Conservation (phyloP, 2,329 filamentous ascomycete species). For the Colletotrichum brevisporum region DNA sequence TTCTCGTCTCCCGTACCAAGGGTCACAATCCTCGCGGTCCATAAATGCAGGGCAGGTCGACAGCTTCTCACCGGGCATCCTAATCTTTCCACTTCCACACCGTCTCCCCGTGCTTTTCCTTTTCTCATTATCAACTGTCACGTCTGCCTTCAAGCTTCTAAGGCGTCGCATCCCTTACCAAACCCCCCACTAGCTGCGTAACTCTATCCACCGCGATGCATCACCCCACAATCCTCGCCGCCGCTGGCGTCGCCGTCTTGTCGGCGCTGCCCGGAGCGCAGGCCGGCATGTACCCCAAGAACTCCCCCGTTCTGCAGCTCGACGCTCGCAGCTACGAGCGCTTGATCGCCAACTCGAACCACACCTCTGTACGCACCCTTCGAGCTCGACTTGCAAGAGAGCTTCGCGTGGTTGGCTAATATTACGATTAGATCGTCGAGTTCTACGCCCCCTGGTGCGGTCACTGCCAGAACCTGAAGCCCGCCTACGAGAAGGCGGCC, state of each 20-base stretch:
- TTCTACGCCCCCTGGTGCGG: conserved; percentile 99
- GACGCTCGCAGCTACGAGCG: conserved; percentile 84
- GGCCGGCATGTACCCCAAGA: conserved; percentile 86
- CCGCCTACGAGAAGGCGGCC: conserved; percentile 94
- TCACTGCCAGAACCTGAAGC: conserved; percentile 96
- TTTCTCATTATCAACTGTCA: neutral
- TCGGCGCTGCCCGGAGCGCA: conserved; percentile 75
- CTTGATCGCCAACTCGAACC: conserved; percentile 88
- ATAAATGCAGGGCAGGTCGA: conserved; percentile 16
- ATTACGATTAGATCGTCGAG: conserved; percentile 71
- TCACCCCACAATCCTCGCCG: conserved; percentile 65
- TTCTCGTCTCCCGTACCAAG: conserved; percentile 8
- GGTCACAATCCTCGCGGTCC: neutral
- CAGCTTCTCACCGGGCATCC: conserved; percentile 16
- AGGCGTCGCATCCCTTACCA: conserved; percentile 36
- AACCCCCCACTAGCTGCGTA: conserved; percentile 15
- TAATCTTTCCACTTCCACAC: neutral
- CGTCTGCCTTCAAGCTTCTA: neutral
- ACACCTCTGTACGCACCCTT: conserved; percentile 79
- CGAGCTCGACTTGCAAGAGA: neutral
- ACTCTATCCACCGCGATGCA: conserved; percentile 61
- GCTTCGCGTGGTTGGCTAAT: conserved; percentile 1
- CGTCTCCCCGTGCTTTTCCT: neutral
- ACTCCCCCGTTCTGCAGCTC: conserved; percentile 88
- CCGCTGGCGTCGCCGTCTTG: conserved; percentile 73